Base-by-base conservation (phyloP, 2,329 filamentous ascomycete genomes). In the Leptosphaerulina australis region DNA sequence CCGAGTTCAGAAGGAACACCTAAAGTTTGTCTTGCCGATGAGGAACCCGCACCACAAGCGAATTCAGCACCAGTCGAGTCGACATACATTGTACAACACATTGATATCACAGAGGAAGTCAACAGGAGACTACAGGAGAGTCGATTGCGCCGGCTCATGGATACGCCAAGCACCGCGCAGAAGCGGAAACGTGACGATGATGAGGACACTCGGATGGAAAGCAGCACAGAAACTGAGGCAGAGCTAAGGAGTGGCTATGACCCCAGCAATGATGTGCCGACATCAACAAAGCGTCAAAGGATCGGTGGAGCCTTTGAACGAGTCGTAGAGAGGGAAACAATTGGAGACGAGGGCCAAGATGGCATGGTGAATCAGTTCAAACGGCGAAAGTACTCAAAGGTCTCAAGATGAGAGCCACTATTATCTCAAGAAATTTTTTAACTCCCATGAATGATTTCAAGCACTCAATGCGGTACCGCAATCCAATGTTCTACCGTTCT, bases 91-190 rank as follows among this genome's bases (percentile, higher is more conserved):
- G 59, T 64, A 24, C 52, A 64, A 31, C 65, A 67, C 30, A 55
- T 69, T 20, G 67, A 71, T 40, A 58, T 71, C 26, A 68, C 66
- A 30, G 67, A 68, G 17, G 68, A 71, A 47, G 68, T 71, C 22
- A 66, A 68, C 17, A 55, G 61, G 15, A 54, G 68, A 3, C 45
- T 71, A 25, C 63, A 59, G 17, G 66, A 68, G 38, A 67, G 58
- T 35, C 59, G 67, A 24, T 36, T 70, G 39, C 62, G 65, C 12
- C 61, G 66, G 26, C 50, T 70, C 26, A 68, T 68, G 65, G 65
- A 66, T 24, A 60, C 64, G 25, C 67, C 66, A 4, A 64, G 61
- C 29, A 71, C 66, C 11, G 58, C 67, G n/a, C 65, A 69, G 38
- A 71, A 71, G 49, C 64, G 68, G 30, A 71, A 71, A 52, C 65